Evolutionary conservation across 768 basidiomycete genomes (phyloP).

Genomic region (Dictyophora rubrovolvata): DNA sequence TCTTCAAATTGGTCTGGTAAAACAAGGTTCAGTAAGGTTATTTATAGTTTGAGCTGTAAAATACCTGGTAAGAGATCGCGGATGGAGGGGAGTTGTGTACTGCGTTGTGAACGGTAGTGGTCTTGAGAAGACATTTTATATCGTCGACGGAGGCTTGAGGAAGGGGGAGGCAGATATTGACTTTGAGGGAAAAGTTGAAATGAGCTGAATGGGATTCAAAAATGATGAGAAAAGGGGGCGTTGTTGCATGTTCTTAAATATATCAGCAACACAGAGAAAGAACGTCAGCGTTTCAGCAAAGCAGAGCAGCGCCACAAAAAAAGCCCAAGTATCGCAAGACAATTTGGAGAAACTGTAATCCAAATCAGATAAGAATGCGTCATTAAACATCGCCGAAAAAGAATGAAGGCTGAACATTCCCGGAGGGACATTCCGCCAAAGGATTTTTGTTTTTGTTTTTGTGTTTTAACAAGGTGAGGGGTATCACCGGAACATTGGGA

Average conservation of each 20-base stretch:
- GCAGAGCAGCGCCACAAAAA: no score
- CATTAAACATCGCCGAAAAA: not conserved
- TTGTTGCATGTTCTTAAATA: not conserved
- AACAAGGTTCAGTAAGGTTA: not conserved
- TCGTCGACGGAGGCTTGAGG: not conserved
- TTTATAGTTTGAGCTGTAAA: not conserved
- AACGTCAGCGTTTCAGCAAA: no score
- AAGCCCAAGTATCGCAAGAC: no score
- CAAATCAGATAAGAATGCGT: not conserved
- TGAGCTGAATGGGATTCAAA: not conserved
- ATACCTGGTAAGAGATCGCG: constrained; percentile 3
- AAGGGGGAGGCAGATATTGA: not conserved
- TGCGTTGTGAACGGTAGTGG: not conserved
- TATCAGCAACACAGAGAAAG: no score
- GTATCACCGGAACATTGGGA: not conserved
- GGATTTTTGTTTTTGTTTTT: no score
- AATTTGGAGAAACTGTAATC: no score
- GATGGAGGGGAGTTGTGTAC: not conserved
- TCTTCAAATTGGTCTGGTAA: constrained; percentile 4
- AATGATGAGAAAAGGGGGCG: not conserved
- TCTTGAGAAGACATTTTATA: not conserved
- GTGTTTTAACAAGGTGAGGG: not conserved
- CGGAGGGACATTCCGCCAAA: no score
- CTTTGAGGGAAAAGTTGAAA: not conserved
- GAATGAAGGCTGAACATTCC: not conserved